Evolutionary conservation across 495 filamentous ascomycete genomes (phyloP).

Genomic region (Penicillium samsonianum): DNA sequence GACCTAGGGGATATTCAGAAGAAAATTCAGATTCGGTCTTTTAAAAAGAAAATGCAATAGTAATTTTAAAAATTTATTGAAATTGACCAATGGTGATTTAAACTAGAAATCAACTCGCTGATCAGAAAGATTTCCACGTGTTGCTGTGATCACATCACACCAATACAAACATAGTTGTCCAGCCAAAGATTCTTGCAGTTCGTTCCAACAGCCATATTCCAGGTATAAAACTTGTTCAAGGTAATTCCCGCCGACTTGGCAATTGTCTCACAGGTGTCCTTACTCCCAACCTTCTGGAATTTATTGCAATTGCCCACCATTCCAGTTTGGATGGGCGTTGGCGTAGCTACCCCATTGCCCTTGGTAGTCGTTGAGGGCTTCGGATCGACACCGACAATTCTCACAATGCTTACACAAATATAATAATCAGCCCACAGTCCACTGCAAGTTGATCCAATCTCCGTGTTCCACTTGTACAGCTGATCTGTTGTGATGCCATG

Average conservation of each 20-base stretch:
- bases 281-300: not conserved
- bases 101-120: too few species aligned
- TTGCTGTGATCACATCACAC: too few species aligned
- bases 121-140: too few species aligned
- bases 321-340: not conserved
- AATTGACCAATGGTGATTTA: too few species aligned
- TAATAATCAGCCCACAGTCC: not conserved
- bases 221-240: not conserved
- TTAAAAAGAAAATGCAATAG: too few species aligned
- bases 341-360: not conserved
- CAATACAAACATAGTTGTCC: too few species aligned
- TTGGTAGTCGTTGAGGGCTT: not conserved
- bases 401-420: not conserved
- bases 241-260: not conserved
- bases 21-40: too few species aligned
- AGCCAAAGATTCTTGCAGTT: too few species aligned
- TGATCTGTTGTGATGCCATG: not conserved
- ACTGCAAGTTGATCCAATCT: not conserved
- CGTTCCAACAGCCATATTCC: too few species aligned
- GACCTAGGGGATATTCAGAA: too few species aligned
- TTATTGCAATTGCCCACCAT: not conserved
- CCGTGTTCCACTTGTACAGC: not conserved
- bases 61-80: too few species aligned
- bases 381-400: not conserved
- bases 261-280: not conserved